Base-by-base conservation (phyloP, 2,329 filamentous ascomycete species). In the Bipolaris gigantea region DNA sequence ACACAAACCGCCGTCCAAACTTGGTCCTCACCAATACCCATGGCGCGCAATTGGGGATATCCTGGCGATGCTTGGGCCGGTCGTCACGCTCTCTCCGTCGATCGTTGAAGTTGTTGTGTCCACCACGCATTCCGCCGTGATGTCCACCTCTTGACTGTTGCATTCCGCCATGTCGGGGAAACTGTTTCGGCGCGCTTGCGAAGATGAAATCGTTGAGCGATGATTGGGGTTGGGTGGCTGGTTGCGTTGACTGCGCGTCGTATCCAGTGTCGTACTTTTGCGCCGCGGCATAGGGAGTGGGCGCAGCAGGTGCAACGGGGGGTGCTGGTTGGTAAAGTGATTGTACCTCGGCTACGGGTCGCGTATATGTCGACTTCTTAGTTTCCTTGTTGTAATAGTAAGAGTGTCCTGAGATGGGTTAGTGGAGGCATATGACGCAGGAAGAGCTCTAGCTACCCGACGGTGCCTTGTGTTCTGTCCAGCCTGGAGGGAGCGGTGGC, bases 11-110 rank as follows among this genome's bases (percentile, higher is more conserved):
- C 53, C 94, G 83, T 19, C 90, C 90, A 58, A 93, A 86, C 71
- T 91, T 97, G 0, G 94, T 99, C 71, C 89, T 90, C n/a, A 99
- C 90, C 3, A 99, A 79, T 0, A 96, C 76, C 94, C 94, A 99
- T 15, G 92, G 89, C 64, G 89, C 87, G 65, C 86, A 89, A 2
- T 88, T 88, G 0, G 92, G 92, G 41, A 99, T 94, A 5, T 81
- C 71, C 51, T 89, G 83, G 70, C 90, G 92, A 25, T 87, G 86
- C 74, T 88, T 90, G 2, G 94, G 94, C 60, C 88, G 87, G 72
- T 97, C 94, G 41, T 82, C 75, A 0, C 87, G 89, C 58, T 90
- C 86, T n/a, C 83, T 83, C 40, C 82, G 85, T 55, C 86, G 80
- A 42, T 84, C 79, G 45, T 85, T 82, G 62, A 83, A 81, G 9